Percentiles rank a stretch among this genome's conserved stretches.
Conservation (phyloP, 2,329 filamentous ascomycete genomes). For the Leptographium procerum region DNA sequence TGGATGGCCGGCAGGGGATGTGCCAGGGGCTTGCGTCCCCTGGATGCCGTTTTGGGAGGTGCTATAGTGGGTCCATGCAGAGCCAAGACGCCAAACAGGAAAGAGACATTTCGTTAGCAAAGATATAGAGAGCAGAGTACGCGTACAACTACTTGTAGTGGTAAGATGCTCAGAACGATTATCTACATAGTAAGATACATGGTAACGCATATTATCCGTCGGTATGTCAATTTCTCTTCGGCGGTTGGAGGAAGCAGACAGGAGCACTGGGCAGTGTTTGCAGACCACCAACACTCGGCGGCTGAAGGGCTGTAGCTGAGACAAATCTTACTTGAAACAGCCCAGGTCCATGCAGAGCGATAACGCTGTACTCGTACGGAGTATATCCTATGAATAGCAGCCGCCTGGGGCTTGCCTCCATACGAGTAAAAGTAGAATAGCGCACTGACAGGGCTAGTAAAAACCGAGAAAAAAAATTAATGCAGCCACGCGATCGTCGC, state of each 20-base stretch:
- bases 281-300: neutral
- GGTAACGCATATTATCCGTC: no score
- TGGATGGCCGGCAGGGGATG: neutral
- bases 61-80: neutral
- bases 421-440: no score
- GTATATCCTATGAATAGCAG: neutral
- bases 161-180: no score
- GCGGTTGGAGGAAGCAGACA: no score
- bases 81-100: neutral
- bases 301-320: neutral
- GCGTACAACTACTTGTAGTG: no score
- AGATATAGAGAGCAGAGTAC: no score
- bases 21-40: neutral
- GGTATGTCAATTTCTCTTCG: no score
- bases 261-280: no score
- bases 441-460: no score
- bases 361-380: neutral
- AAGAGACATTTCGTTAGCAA: no score
- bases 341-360: neutral
- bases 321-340: conserved; percentile 4
- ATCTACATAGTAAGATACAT: no score
- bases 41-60: neutral
- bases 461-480: neutral
- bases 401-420: neutral
- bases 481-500: neutral